Evolutionary conservation across 306 rosid genomes (phyloP), one percentile per base, ranked within the genome.

Genomic region (Rubus idaeus): DNA sequence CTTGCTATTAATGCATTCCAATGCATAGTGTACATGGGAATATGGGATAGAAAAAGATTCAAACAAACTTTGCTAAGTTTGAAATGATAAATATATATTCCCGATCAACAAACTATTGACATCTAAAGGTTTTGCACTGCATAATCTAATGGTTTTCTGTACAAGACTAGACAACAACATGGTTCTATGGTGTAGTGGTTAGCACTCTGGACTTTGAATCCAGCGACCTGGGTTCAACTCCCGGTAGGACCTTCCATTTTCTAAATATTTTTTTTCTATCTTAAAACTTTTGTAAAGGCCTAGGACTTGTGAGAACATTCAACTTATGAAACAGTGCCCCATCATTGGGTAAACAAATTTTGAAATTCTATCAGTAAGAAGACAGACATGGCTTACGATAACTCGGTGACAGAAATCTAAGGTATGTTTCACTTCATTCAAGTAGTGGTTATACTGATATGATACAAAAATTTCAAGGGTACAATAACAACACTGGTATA

Each of bases 201-300:
- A 56, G 62, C 62, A 56, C 62, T 56, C 62, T 56, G 62, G 35
- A 56, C 62, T 56, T 51, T 51, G 57, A 51, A 51, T 51, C 57
- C 57, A 51, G 46, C 46, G 46, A 42, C 46, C 46, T 42, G 46
- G 46, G 46, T 42, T 42, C 46, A 42, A 42, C 46, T 42, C 46
- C 46, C 57, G 18, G 57, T 51, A 51, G 57, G 56, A 51, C 56
- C 56, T 14, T 51, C 35, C 35, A 30, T 30, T 30, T 30, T 1
- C 5, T 23, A 23, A 58, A 5, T 58, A 10, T 23, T 58, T 10
- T 30, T 30, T 30, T 30, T 30, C 35, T 30, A 30, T 30, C 35
- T 0, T 30, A 30, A 30, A 30, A 30, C 35, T 30, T 30, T 30
- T 30, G 35, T 30, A 30, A 30, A 30, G 35, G 35, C 2, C 1